Evolutionary conservation across 2,329 filamentous ascomycete species (phyloP).

Genomic region (Calonectria honghensis): DNA sequence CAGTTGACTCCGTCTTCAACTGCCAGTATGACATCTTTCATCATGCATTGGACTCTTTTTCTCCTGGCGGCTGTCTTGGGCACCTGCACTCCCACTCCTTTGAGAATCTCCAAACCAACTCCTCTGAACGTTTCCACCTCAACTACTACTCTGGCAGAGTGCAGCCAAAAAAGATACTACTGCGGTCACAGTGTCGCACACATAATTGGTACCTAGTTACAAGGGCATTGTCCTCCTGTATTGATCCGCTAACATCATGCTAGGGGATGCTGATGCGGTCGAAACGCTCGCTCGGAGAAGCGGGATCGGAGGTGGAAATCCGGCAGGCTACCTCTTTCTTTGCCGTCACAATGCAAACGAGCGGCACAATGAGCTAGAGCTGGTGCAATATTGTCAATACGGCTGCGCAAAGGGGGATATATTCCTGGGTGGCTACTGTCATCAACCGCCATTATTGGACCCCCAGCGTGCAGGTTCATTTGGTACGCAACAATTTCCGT

Average conservation of each 20-base stretch:
- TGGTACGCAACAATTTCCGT: not conserved
- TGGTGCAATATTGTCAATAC: conserved; percentile 4
- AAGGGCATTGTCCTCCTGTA: too few species aligned
- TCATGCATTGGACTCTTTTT: not conserved
- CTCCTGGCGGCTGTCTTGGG: not conserved
- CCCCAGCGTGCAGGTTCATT: not conserved
- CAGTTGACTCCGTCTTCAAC: not conserved
- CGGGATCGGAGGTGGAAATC: not conserved
- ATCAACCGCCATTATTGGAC: not conserved
- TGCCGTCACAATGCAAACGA: not conserved
- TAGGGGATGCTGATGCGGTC: not conserved
- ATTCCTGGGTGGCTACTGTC: not conserved
- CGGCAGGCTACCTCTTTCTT: not conserved
- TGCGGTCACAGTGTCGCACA: not conserved
- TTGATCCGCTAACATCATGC: not conserved
- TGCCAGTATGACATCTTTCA: not conserved
- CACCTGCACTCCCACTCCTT: not conserved
- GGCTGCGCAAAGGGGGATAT: conserved; percentile 9
- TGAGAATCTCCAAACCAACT: too few species aligned
- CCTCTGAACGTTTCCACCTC: not conserved
- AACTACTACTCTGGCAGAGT: not conserved
- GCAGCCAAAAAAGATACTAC: conserved; percentile 1
- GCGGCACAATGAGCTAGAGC: not conserved
- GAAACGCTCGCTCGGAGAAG: not conserved
- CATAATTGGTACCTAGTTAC: not conserved